Conservation (phyloP, 768 basidiomycete genomes). For the Amanita exitialis region DNA sequence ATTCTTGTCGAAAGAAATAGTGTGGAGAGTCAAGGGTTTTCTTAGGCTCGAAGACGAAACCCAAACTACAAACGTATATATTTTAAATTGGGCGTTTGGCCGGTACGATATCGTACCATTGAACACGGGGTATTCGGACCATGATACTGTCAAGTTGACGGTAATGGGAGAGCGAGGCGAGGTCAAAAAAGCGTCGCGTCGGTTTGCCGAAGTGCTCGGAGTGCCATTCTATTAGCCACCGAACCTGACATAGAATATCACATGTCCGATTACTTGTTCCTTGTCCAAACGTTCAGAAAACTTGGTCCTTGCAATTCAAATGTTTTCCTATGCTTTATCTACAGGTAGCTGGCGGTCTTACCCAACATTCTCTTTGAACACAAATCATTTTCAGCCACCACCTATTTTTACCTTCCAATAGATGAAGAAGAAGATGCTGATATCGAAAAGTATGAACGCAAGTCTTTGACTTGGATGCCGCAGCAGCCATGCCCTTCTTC, state of each 20-base stretch:
- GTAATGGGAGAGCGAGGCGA: conserved; percentile 90
- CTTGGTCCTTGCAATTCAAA: conserved; percentile 10
- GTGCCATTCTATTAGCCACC: conserved; percentile 20
- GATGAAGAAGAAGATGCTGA: conserved; percentile 46
- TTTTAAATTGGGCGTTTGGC: conserved; percentile 93
- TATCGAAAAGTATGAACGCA: conserved; percentile 33
- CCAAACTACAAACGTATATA: conserved; percentile 22
- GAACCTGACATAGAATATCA: conserved; percentile 37
- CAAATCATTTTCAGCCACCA: conserved; percentile 31
- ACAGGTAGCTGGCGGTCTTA: conserved; percentile 21
- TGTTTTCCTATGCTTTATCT: conserved; percentile 38
- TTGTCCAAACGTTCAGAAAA: background rate
- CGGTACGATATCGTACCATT: conserved; percentile 51
- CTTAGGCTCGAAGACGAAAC: conserved; percentile 35
- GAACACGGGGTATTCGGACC: conserved; percentile 18
- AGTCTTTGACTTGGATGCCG: conserved; percentile 39
- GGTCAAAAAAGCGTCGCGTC: conserved; percentile 45
- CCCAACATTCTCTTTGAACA: conserved; percentile 2
- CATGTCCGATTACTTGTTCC: background rate
- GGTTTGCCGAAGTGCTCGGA: conserved; percentile 39
- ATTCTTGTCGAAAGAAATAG: conserved; percentile 49
- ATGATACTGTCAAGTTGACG: conserved; percentile 50
- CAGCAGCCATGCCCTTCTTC: conserved; percentile 19
- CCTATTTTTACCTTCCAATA: conserved; percentile 55
- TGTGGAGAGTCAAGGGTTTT: conserved; percentile 87